Evolutionary conservation across 345 rosid species (phyloP).

Genomic region (Nephelium lappaceum): DNA sequence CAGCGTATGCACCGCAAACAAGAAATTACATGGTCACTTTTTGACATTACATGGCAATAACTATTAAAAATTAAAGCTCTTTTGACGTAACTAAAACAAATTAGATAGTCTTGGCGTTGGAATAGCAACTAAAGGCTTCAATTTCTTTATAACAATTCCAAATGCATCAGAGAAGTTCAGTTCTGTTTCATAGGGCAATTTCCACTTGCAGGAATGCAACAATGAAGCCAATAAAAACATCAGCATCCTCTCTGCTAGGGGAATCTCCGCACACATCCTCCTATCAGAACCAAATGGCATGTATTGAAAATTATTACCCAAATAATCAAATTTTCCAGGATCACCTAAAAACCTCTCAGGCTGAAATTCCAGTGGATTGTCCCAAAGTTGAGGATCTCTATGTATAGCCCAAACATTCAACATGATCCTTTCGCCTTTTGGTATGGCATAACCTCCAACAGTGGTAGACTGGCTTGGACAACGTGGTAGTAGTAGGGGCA

Average conservation of each 20-base stretch:
- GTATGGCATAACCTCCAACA: conserved; percentile 33
- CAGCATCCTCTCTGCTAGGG: conserved; percentile 40
- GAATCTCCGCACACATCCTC: conserved; percentile 43
- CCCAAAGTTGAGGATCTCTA: conserved; percentile 44
- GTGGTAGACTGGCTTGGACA: conserved; percentile 12
- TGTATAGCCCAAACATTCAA: conserved; percentile 37
- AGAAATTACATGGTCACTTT: too few relatives aligned
- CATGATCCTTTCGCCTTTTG: conserved; percentile 31
- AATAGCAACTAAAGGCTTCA: conserved; percentile 18
- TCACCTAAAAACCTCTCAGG: conserved; percentile 36
- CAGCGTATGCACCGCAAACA: too few relatives aligned
- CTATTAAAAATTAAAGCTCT: too few relatives aligned
- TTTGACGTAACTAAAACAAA: not conserved
- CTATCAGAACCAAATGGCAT: conserved; percentile 53
- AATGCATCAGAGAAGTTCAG: conserved; percentile 13
- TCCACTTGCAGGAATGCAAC: conserved; percentile 44
- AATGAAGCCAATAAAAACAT: conserved; percentile 30
- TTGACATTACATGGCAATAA: too few relatives aligned
- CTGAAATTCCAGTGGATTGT: conserved; percentile 30
- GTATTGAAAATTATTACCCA: conserved; percentile 34
- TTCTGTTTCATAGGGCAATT: conserved; percentile 15
- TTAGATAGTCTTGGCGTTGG: conserved; percentile 27
- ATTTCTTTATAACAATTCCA: conserved; percentile 27
- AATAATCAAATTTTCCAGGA: conserved; percentile 20
- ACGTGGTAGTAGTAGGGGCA: conserved; percentile 29